Base-by-base conservation (phyloP, 1,284 basidiomycete species). In the Sphagnurus paluster region DNA sequence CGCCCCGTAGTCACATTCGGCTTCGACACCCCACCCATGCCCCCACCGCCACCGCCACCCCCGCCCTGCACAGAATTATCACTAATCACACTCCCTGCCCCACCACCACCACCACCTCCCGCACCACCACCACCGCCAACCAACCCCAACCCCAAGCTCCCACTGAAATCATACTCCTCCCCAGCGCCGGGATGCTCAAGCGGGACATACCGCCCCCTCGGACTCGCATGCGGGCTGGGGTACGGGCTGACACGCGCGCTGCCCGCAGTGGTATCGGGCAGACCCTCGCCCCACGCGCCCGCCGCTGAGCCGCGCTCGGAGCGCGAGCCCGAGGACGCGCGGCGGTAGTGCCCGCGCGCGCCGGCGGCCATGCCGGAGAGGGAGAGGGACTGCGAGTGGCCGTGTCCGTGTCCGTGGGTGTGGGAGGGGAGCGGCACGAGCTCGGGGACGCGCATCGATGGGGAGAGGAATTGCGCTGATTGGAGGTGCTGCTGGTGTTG, bases 1-100 rank as follows among this genome's bases (percentile, higher is more conserved):
- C 84, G 79, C 24, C 81, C 79, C 17, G 84, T 90, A 34, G 87
- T 89, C 13, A 87, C 81, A 55, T 83, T 81, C 49, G 71, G 77
- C 62, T 82, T 79, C 20, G 70, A 66, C 10, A 79, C 68, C 9
- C 55, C 24, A 17, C 59, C 16, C 29, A 28, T 19, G 28, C 11
- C 16, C 23, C 20, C 29, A 20, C 19, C 29, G 0, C 44, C n/a
- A n/a, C n/a, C n/a, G n/a, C n/a, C n/a, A n/a, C n/a, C n/a, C n/a
- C n/a, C n/a, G n/a, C n/a, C n/a, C n/a, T n/a, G n/a, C n/a, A n/a
- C n/a, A n/a, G n/a, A n/a, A n/a, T n/a, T n/a, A n/a, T n/a, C n/a
- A n/a, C n/a, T n/a, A n/a, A n/a, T n/a, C n/a, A n/a, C n/a, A n/a
- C n/a, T n/a, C 5, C 38, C 37, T 17, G 20, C 17, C 14, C 9